Evolutionary conservation across 768 basidiomycete species (phyloP).

Genomic region (Suillus sp.): DNA sequence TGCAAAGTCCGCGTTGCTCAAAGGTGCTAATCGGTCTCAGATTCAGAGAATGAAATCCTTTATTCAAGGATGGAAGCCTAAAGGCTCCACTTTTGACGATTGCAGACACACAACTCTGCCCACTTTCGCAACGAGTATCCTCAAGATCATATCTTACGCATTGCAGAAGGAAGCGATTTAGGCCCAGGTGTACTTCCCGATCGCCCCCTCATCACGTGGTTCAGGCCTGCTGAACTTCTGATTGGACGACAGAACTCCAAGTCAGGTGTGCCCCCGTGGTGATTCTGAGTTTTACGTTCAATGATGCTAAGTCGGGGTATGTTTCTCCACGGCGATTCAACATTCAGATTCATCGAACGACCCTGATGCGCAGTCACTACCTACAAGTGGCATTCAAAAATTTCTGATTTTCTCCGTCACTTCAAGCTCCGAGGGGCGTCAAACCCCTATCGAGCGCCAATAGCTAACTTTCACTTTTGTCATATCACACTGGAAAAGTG

Average conservation of each 20-base stretch:
- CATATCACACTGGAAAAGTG: neutral
- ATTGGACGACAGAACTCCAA: neutral
- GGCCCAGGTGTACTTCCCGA: neutral
- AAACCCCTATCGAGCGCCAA: neutral
- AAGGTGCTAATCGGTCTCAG: neutral
- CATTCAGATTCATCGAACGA: neutral
- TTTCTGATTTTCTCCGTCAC: neutral
- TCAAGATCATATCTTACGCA: neutral
- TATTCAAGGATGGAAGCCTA: neutral
- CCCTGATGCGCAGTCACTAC: neutral
- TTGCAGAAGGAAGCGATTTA: neutral
- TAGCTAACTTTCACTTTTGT: neutral
- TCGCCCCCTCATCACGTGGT: neutral
- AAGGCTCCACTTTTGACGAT: neutral
- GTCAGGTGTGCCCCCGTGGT: neutral
- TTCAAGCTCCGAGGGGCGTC: neutral
- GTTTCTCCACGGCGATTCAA: neutral
- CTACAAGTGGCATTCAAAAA: neutral
- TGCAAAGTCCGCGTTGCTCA: neutral
- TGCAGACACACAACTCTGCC: neutral
- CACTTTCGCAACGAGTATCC: neutral
- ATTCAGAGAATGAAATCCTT: slow-evolving; percentile 1
- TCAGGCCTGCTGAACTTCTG: neutral
- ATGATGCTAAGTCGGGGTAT: neutral
- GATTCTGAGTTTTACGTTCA: neutral